Evolutionary conservation across 1,139 yeast genomes (phyloP), one percentile per base, ranked within the genome.

Genomic region (Yamadazyma buinensis): DNA sequence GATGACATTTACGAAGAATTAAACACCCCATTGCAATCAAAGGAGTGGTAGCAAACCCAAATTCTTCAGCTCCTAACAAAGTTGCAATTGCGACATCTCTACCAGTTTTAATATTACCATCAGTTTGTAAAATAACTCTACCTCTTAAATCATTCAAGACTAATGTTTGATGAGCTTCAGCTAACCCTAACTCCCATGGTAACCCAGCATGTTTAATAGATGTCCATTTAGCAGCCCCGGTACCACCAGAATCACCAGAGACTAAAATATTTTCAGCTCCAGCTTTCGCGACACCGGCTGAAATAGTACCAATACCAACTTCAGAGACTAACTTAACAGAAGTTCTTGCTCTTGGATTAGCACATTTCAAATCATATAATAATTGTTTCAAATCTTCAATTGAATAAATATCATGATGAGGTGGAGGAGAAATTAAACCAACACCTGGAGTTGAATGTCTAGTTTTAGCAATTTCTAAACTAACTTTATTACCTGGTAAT

Each of bases 201-300:
- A 92, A 75, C 64, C 97, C 97, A 36, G 98, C 97, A 57, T 88
- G 82, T 61, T 90, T 90, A 60, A 92, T 87, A 55, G 96, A 92
- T 21, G 97, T 90, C 86, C 95, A 86, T 61, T 95, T 80, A 38
- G 97, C 92, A 38, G 97, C 97, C 81, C 98, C 98, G 43, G 98
- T 92, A 72, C 98, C 98, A 77, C 98, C 98, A 62, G 90, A 97
- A 57, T 94, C 97, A 54, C 97, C 97, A 42, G 96, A 85, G 48
- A 92, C 86, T 56, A 90, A 74, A 52, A 92, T 84, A 59, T 90
- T 95, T 58, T 92, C 97, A 12, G 97, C 96, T 57, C 95, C 95
- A 20, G 98, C 97, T 67, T 92, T 92, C 43, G 97, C 97, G 25
- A 92, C 98, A 75, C 98, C 98, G 26, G 97, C 88, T 19, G 97